Evolutionary conservation across 1,139 yeast species (phyloP).

Genomic region (Saccharomyces pastorianus): DNA sequence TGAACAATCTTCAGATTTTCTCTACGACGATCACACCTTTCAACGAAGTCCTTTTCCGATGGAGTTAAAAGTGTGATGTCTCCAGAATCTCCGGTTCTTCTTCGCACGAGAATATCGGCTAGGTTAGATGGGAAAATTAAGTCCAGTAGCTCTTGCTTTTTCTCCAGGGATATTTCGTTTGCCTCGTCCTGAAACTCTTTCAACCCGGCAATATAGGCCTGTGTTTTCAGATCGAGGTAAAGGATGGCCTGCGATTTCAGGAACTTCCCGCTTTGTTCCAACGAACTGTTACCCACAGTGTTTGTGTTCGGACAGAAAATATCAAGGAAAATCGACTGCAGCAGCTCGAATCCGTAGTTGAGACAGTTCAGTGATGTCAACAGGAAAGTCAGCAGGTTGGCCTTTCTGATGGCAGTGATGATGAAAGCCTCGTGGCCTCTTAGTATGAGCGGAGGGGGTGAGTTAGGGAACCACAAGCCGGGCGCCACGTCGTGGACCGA

Average conservation of each 20-base stretch:
- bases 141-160: slow-evolving; percentile 57
- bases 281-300: slow-evolving; percentile 3
- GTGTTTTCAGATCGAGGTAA: slow-evolving; percentile 82
- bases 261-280: slow-evolving; percentile 39
- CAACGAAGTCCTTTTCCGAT: slow-evolving; percentile 29
- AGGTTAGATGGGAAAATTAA: slow-evolving; percentile 68
- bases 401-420: slow-evolving; percentile 65
- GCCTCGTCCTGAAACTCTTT: slow-evolving; percentile 56
- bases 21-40: slow-evolving; percentile 59
- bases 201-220: slow-evolving; percentile 84
- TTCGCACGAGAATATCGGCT: slow-evolving; percentile 44
- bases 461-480: slow-evolving; percentile 61
- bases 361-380: slow-evolving; percentile 77
- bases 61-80: slow-evolving; percentile 17
- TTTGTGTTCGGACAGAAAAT: slow-evolving; percentile 63
- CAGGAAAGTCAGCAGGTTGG: slow-evolving; percentile 78
- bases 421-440: slow-evolving; percentile 51
- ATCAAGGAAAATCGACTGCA: slow-evolving; percentile 75
- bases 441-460: slow-evolving; percentile 48
- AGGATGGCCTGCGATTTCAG: slow-evolving; percentile 74
- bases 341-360: slow-evolving; percentile 78
- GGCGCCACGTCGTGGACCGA: slow-evolving; percentile 44
- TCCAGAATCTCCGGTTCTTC: slow-evolving; percentile 38
- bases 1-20: slow-evolving; percentile 48
- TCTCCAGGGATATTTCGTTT: slow-evolving; percentile 29